Conservation (phyloP, 2,329 filamentous ascomycete genomes). For the Whalleya microplaca region DNA sequence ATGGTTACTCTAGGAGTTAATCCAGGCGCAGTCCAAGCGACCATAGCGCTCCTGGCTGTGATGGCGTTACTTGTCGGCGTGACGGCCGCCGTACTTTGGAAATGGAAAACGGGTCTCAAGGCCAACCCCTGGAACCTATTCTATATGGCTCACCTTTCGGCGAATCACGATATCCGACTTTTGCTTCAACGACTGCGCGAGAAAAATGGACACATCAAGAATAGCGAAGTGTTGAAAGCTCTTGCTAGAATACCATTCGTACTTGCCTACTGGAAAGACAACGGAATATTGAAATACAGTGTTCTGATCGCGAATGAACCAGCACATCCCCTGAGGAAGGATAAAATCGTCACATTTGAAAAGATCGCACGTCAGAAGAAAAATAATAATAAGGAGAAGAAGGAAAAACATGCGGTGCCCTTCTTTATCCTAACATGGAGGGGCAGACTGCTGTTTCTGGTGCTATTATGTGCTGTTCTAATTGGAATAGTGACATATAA, state of each 20-base stretch:
- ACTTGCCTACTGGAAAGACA: slow-evolving; percentile 28
- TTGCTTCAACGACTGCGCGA: slow-evolving; percentile 24
- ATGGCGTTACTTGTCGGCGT: slow-evolving; percentile 37
- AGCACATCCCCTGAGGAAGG: slow-evolving; percentile 8
- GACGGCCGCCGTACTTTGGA: slow-evolving; percentile 35
- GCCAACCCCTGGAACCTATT: slow-evolving; percentile 47
- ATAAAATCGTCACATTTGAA: slow-evolving; percentile 10
- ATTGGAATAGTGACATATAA: slow-evolving; percentile 34
- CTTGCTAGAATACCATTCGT: slow-evolving; percentile 31
- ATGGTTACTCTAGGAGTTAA: slow-evolving; percentile 42
- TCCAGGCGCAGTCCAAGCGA: slow-evolving; percentile 34
- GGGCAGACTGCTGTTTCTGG: slow-evolving; percentile 31
- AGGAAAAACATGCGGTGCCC: slow-evolving; percentile 19
- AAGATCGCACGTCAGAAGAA: background rate
- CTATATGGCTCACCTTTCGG: slow-evolving; percentile 40
- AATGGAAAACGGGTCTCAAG: slow-evolving; percentile 44
- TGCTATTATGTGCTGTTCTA: slow-evolving; percentile 26
- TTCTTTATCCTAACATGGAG: slow-evolving; percentile 35
- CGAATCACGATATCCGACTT: slow-evolving; percentile 35
- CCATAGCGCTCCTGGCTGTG: slow-evolving; percentile 39
- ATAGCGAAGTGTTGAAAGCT: slow-evolving; percentile 25
- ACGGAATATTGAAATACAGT: slow-evolving; percentile 26
- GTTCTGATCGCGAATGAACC: slow-evolving; percentile 27
- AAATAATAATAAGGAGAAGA: background rate
- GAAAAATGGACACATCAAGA: slow-evolving; percentile 17